These are phyloP conservation scores for Xylariomycetidae sp. DNA, from an alignment of 2,329 filamentous ascomycete genomes.

Conservation along the genomic window DNA sequence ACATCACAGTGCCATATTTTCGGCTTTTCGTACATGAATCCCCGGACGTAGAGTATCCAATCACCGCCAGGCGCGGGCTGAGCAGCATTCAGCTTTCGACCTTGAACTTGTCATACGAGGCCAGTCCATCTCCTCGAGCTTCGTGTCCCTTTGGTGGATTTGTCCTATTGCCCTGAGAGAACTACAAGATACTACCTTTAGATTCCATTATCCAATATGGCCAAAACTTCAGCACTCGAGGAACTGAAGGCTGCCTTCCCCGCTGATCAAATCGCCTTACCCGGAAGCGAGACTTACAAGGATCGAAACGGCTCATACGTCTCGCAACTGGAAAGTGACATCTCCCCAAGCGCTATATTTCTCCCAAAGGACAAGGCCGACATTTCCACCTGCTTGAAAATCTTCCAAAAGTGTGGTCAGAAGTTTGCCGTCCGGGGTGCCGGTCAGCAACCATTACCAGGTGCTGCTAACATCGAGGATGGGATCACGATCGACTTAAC, in stretches of 20 bases:
- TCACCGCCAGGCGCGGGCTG: too few species aligned
- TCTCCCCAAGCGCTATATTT: slow-evolving; percentile 9
- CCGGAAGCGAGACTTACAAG: slow-evolving; percentile 6
- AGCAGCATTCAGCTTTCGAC: too few species aligned
- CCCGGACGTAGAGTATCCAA: too few species aligned
- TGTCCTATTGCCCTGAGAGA: too few species aligned
- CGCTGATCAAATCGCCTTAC: slow-evolving; percentile 3
- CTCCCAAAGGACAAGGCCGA: slow-evolving; percentile 9
- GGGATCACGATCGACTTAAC: slow-evolving; percentile 4
- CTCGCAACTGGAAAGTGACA: slow-evolving; percentile 10
- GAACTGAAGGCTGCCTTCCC: slow-evolving; percentile 1
- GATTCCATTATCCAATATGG: too few species aligned
- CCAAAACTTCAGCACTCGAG: too few species aligned
- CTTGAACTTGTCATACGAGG: too few species aligned
- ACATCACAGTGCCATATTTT: too few species aligned
- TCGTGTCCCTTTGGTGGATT: too few species aligned
- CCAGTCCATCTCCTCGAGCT: too few species aligned
- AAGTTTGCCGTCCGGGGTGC: slow-evolving; percentile 6
- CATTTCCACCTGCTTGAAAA: slow-evolving; percentile 2
- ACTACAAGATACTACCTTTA: too few species aligned
- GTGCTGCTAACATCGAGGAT: slow-evolving; percentile 2
- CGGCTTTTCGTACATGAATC: too few species aligned
- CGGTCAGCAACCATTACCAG: slow-evolving; percentile 3
- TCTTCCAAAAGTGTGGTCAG: background rate
- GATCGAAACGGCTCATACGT: slow-evolving; percentile 11